Base-by-base conservation (phyloP, 1,139 yeast genomes). In the Geotrichum macrosporum region DNA sequence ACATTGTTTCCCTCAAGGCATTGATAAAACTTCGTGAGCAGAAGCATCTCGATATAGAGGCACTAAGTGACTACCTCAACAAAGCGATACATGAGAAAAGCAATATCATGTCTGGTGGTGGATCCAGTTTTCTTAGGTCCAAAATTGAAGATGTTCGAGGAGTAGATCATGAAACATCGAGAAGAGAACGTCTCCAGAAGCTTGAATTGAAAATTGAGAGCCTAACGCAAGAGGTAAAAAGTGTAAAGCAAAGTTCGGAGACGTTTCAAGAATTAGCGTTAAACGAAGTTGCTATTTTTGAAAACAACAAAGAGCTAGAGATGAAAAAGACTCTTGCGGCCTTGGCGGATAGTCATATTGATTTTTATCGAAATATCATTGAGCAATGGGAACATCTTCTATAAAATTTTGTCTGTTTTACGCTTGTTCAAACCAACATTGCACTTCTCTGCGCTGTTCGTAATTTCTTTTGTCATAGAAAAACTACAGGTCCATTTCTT, bases 41-140 rank as follows among this genome's bases (percentile, higher is more conserved):
- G 61, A 89, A 89, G 64, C 89, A 84, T 57, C 76, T 89, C 33
- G 98, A 92, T 63, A 79, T 84, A 58, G 96, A 92, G 60, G 95
- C 85, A 39, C 71, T 92, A 44, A 78, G 80, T 39, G 95, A 84
- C 48, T 92, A 89, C 61, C 70, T 88, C 47, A 72, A 74, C 39
- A 84, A 86, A 59, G 79, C 95, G 0, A 74, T 76, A 49, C 66
- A 68, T 29, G 97, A 92, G 55, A 78, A 81, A 53, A 78, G 78
- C 32, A 70, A 71, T 35, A 60, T 85, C 37, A 70, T 79, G 50
- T 75, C 81, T n/a, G 81, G 82, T 3, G 71, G 74, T 29, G 74
- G 76, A 9, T 74, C 78, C 2, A 75, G 74, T 52, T 77, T 74
- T 55, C 64, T 78, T 42, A 70, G 78, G 4, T 71, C 71, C 52